phyloP scores from a whole-genome alignment of 495 filamentous ascomycete species.

The Tuber indicum region DNA sequence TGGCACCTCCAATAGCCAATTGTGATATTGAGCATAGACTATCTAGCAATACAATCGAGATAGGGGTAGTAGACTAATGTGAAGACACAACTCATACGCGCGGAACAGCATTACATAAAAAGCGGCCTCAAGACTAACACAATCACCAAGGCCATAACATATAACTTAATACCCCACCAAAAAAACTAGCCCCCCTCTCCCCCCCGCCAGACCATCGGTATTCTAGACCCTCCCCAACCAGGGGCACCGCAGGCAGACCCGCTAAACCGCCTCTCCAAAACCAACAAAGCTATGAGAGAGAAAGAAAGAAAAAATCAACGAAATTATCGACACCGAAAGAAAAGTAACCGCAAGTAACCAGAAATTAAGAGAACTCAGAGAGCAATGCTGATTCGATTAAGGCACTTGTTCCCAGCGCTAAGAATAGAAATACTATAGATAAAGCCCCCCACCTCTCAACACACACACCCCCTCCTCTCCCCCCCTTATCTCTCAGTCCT shows the following conservation, averaged over 20 bases:
- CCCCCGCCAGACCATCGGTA: no score
- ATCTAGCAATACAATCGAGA: neutral
- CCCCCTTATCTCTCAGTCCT: neutral
- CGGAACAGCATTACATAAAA: neutral
- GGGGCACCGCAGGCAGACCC: neutral
- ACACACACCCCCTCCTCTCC: neutral
- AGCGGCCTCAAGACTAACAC: neutral
- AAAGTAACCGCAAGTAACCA: neutral
- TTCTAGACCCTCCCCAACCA: neutral
- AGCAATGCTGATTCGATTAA: neutral
- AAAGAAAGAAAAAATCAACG: neutral
- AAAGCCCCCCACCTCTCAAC: neutral
- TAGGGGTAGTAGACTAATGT: neutral
- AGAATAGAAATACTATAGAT: neutral
- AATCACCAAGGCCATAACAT: neutral
- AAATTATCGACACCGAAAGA: neutral
- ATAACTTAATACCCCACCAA: no score
- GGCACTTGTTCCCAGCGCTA: neutral
- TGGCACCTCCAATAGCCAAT: neutral
- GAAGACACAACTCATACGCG: neutral
- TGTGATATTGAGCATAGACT: neutral
- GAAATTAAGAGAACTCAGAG: neutral
- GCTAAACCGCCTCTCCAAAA: neutral
- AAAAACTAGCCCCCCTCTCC: neutral
- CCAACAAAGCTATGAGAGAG: neutral